Base-by-base conservation (phyloP, 2,329 filamentous ascomycete genomes). In the Fusarium subtropicale region DNA sequence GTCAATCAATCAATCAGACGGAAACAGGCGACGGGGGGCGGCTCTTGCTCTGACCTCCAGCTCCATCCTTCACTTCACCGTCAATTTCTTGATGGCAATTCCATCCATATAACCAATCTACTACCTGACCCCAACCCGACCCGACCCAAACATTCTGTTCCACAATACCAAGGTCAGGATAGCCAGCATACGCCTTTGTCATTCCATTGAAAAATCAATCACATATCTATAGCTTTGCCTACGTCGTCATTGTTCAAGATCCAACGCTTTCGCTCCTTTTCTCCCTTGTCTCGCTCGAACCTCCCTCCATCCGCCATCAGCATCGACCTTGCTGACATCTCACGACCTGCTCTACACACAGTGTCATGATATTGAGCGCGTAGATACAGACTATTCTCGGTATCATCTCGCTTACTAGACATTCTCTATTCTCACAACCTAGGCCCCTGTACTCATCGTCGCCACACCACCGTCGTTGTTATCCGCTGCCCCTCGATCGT, bases 291-390 rank as follows among this genome's bases (percentile, higher is more conserved):
- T 70, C 45, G 41, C 52, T 53, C 56, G 36, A 62, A 48, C 36
- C 60, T 47, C 50, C 36, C 60, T 45, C 52, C 50, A 61, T 46
- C 53, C 44, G 33, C 51, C 62, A 68, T 68, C 53, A 60, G 57
- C 67, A 69, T 68, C 63, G 22, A 60, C 67, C 34, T 58, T 57
- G 55, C 57, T 62, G 53, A 50, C 56, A 53, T 64, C 51, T 55
- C 50, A 67, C 64, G 46, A 50, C 46, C 54, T 39, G 34, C 60
- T 42, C 46, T 54, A 56, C 56, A 57, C 57, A 60, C 42, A 60
- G 67, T 75, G 75, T 68, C 73, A 78, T 78, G 76, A 75, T 66
- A 73, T 74, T 67, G 71, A 65, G 72, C 71, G 68, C 70, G 56
- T 68, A 65, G 53, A 69, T 58, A 68, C 54, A 60, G 55, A 61